A percentile compares a stretch with the other conserved stretches of the same genome.
Conservation (phyloP, 2,329 filamentous ascomycete species). For the Dothideomycetes sp. region DNA sequence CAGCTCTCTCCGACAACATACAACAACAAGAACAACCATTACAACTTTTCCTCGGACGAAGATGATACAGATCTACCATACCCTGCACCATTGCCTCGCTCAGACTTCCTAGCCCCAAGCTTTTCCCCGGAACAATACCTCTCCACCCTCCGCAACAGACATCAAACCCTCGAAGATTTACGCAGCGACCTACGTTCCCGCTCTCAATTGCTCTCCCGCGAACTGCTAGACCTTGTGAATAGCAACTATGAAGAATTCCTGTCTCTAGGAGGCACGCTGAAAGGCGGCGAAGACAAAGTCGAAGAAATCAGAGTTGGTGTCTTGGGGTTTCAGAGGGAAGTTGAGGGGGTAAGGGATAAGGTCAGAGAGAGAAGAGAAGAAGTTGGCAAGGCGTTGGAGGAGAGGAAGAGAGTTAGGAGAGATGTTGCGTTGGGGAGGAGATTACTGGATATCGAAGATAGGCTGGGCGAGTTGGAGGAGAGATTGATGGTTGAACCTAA, state of each 20-base stretch:
- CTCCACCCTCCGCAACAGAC: conserved; percentile 70
- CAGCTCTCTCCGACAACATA: conserved; percentile 17
- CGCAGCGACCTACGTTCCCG: conserved; percentile 76
- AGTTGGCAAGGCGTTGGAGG: conserved; percentile 52
- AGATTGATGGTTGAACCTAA: conserved; percentile 45
- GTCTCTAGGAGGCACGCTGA: conserved; percentile 67
- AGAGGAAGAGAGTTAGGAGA: conserved; percentile 55
- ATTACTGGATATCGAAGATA: conserved; percentile 59
- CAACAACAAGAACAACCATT: conserved; percentile 38
- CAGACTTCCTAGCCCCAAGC: conserved; percentile 66
- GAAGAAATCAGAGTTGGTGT: conserved; percentile 83
- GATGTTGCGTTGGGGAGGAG: conserved; percentile 53
- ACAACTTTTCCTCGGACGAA: conserved; percentile 45
- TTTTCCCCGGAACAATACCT: conserved; percentile 81
- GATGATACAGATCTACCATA: conserved; percentile 66
- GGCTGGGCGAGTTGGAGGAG: conserved; percentile 55
- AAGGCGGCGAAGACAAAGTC: conserved; percentile 82
- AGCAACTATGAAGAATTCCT: conserved; percentile 90
- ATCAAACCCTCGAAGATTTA: conserved; percentile 92
- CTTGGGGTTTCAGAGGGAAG: conserved; percentile 73
- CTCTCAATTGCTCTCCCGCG: conserved; percentile 67
- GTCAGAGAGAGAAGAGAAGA: conserved; percentile 58
- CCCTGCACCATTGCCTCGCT: conserved; percentile 71
- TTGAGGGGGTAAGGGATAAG: conserved; percentile 60
- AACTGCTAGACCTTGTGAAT: conserved; percentile 91